These are phyloP conservation scores for Carex sylvatica DNA, from an alignment of 202 grass and related monocot genomes.

Conservation along the genomic window DNA sequence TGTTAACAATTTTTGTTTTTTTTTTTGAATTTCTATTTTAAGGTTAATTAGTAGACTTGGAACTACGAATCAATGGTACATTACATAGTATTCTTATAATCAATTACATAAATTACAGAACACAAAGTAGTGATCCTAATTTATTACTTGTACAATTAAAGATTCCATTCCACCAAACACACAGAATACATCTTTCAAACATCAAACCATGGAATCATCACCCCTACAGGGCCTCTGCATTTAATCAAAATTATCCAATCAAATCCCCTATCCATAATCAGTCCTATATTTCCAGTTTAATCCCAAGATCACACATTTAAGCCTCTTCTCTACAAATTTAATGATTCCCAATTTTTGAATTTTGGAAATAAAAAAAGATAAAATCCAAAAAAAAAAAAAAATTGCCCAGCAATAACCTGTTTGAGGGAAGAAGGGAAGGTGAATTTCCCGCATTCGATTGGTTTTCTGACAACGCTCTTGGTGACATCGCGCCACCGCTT, in stretches of 20 bases:
- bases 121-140: neutral
- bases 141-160: neutral
- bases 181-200: neutral
- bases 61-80: neutral
- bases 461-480: conserved; percentile 46
- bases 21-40: neutral
- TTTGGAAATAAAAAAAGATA: neutral
- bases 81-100: neutral
- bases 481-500: conserved; percentile 60
- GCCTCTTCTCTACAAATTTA: neutral
- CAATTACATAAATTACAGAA: neutral
- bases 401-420: conserved; percentile 46
- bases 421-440: conserved; percentile 96
- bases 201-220: neutral
- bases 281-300: neutral
- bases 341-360: neutral
- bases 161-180: neutral
- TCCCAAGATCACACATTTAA: neutral
- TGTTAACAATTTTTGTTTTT: neutral
- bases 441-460: conserved; percentile 67
- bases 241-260: neutral
- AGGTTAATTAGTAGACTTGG: neutral
- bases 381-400: neutral
- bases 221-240: neutral
- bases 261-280: neutral